phyloP scores from a whole-genome alignment of 768 basidiomycete species.

The Russula virescens region DNA sequence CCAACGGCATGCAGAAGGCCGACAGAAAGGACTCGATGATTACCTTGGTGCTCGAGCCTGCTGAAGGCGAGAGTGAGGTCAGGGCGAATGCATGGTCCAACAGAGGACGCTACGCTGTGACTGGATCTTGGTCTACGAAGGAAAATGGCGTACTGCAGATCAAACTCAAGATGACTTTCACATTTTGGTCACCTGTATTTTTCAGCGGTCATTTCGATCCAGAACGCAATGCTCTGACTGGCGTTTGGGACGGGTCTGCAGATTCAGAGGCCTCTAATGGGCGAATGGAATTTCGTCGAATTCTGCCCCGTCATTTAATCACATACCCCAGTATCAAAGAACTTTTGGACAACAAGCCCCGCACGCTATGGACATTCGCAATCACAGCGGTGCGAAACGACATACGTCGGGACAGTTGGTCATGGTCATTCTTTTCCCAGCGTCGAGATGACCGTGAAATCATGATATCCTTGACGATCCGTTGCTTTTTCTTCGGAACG shows the following conservation, averaged over 20 bases:
- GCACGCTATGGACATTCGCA: slow-evolving; percentile 31
- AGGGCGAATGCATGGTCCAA: slow-evolving; percentile 11
- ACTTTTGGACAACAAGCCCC: slow-evolving; percentile 25
- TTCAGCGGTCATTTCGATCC: slow-evolving; percentile 9
- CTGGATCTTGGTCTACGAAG: slow-evolving; percentile 19
- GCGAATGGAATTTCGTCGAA: slow-evolving; percentile 28
- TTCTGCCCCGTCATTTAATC: slow-evolving; percentile 24
- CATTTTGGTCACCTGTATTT: neutral
- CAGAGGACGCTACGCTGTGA: slow-evolving; percentile 13
- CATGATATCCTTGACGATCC: slow-evolving; percentile 29
- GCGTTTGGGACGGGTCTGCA: neutral
- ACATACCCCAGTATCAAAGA: slow-evolving; percentile 27
- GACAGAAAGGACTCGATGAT: slow-evolving; percentile 6
- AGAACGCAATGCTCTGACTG: slow-evolving; percentile 8
- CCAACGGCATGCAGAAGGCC: neutral
- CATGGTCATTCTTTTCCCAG: slow-evolving; percentile 32
- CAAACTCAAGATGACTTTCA: slow-evolving; percentile 14
- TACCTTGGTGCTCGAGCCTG: slow-evolving; percentile 10
- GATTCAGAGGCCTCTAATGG: neutral
- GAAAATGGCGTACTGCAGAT: slow-evolving; percentile 18
- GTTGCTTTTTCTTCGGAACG: slow-evolving; percentile 24
- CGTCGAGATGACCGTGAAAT: slow-evolving; percentile 27
- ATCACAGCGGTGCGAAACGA: slow-evolving; percentile 24
- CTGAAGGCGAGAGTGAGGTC: slow-evolving; percentile 6
- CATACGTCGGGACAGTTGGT: slow-evolving; percentile 28